A percentile compares a stretch with the other conserved stretches of the same genome.
These are phyloP conservation scores for Sanguinoderma infundibulare DNA, from an alignment of 1,284 basidiomycete genomes.

Conservation along the genomic window DNA sequence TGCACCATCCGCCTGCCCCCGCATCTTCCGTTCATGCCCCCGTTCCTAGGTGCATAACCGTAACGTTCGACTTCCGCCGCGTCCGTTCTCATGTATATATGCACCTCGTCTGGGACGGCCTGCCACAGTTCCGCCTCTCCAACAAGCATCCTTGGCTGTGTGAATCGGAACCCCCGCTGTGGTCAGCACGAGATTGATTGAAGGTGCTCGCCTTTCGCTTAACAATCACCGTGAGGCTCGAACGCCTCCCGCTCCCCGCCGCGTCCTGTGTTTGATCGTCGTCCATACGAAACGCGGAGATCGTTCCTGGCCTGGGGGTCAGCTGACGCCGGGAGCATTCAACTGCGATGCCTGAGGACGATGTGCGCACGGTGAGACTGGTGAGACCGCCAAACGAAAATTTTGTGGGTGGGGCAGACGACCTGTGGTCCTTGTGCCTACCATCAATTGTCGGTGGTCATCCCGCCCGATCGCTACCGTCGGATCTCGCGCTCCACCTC, in stretches of 20 bases:
- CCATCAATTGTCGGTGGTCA: too few relatives aligned
- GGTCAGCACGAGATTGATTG: constrained; percentile 13
- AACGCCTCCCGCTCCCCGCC: neutral
- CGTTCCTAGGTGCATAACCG: too few relatives aligned
- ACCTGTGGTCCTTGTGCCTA: too few relatives aligned
- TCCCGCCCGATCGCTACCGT: too few relatives aligned
- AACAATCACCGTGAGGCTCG: neutral
- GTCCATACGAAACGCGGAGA: neutral
- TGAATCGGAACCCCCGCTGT: neutral
- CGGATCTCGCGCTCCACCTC: too few relatives aligned
- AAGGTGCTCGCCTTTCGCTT: constrained; percentile 3
- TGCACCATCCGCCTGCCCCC: neutral
- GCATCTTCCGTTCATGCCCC: neutral
- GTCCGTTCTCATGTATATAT: neutral
- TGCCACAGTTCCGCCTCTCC: too few relatives aligned
- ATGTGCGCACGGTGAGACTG: neutral
- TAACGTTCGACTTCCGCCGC: neutral
- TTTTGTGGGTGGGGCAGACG: too few relatives aligned
- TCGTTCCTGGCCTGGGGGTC: neutral
- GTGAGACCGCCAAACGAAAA: neutral
- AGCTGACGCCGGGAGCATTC: neutral
- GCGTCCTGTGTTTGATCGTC: constrained; percentile 1
- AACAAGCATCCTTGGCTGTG: too few relatives aligned
- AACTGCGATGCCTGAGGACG: neutral
- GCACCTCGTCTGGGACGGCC: neutral